Evolutionary conservation across 2,329 filamentous ascomycete genomes (phyloP).

Genomic region (Pyrenochaeta sp.): DNA sequence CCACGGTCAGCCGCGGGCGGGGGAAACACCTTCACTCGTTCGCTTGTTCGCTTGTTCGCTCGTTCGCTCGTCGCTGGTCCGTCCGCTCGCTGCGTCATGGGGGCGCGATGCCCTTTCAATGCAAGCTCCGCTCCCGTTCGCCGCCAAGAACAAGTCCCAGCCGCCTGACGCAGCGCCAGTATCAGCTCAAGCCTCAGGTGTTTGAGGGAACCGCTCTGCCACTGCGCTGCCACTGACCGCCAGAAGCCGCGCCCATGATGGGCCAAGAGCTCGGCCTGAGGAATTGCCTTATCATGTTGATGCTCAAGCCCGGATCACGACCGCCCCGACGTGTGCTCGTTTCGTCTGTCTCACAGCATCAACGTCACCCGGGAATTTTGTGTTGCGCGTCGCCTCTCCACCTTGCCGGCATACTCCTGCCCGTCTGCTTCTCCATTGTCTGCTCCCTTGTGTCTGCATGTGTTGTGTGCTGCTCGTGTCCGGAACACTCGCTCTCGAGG

Average conservation of each 20-base stretch:
- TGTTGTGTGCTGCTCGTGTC: background rate
- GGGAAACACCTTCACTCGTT: constrained; percentile 4
- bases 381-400: constrained; percentile 28
- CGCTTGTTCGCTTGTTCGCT: constrained; percentile 1
- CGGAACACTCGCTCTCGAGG: background rate
- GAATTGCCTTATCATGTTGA: constrained; percentile 35
- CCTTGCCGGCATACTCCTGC: background rate
- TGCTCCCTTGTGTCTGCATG: background rate
- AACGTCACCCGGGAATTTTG: constrained; percentile 26
- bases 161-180: constrained; percentile 41
- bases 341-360: constrained; percentile 47
- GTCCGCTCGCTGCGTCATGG: constrained; percentile 12
- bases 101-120: constrained; percentile 19
- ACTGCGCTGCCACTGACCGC: constrained; percentile 32
- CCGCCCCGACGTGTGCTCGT: constrained; percentile 42
- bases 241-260: constrained; percentile 25
- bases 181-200: constrained; percentile 37
- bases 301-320: constrained; percentile 42
- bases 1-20: constrained; percentile 8
- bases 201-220: constrained; percentile 42
- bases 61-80: constrained; percentile 5
- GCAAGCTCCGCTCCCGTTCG: constrained; percentile 5
- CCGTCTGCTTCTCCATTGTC: background rate
- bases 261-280: constrained; percentile 37
- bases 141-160: constrained; percentile 27